These are phyloP conservation scores for Zasmidium angulare DNA, from an alignment of 2,329 filamentous ascomycete species.

Conservation along the genomic window DNA sequence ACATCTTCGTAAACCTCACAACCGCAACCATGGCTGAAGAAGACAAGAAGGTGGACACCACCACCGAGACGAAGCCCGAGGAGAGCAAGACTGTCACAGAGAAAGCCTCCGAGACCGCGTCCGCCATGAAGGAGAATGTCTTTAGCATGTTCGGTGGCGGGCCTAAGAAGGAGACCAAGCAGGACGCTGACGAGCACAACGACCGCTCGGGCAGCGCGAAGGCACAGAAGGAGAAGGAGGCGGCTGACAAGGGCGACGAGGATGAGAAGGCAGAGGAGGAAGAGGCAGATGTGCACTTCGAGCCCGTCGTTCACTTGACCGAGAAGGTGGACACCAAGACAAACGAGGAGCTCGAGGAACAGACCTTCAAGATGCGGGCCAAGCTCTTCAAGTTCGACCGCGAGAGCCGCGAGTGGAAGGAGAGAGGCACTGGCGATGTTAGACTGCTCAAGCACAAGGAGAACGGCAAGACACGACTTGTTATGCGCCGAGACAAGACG, in stretches of 20 bases:
- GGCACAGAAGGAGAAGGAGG: slow-evolving; percentile 64
- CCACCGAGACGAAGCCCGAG: slow-evolving; percentile 28
- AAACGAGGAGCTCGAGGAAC: slow-evolving; percentile 97
- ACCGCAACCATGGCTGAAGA: slow-evolving; percentile 31
- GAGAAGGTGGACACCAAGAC: slow-evolving; percentile 97
- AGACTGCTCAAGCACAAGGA: slow-evolving; percentile 98
- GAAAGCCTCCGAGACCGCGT: slow-evolving; percentile 37
- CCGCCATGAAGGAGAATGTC: slow-evolving; percentile 58
- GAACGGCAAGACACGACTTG: slow-evolving; percentile 93
- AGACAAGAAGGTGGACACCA: slow-evolving; percentile 30
- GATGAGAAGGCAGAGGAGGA: slow-evolving; percentile 51
- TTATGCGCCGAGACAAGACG: slow-evolving; percentile 99
- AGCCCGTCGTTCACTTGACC: slow-evolving; percentile 92
- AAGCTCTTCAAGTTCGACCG: slow-evolving; percentile 99
- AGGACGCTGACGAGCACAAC: slow-evolving; percentile 71
- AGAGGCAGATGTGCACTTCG: slow-evolving; percentile 89
- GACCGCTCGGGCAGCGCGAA: slow-evolving; percentile 83
- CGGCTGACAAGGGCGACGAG: slow-evolving; percentile 37
- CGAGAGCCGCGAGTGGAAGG: slow-evolving; percentile 95
- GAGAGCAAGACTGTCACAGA: slow-evolving; percentile 42
- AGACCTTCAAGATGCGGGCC: slow-evolving; percentile 98
- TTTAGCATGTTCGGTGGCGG: slow-evolving; percentile 99
- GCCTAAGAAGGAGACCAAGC: slow-evolving; percentile 94
- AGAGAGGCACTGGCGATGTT: slow-evolving; percentile 95
- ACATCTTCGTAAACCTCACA: background rate